Base-by-base conservation (phyloP, 2,329 filamentous ascomycete genomes). In the Graphilbum sp. region DNA sequence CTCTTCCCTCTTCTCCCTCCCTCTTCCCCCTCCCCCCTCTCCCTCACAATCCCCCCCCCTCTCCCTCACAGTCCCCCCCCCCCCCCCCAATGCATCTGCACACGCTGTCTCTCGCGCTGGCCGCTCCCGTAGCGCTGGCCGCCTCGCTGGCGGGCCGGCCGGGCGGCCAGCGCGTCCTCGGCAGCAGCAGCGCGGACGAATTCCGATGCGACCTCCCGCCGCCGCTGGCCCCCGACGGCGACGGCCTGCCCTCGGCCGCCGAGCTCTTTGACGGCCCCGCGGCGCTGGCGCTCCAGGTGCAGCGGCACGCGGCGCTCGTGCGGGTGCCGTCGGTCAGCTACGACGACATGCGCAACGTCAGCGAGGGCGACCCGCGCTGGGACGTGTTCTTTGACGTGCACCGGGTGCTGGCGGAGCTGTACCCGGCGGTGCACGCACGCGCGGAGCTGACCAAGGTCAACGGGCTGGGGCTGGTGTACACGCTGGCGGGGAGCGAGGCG, bases 401-500 rank as follows among this genome's bases (percentile, higher is more conserved):
- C 6, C 48, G 50, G 8, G 65, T 66, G 25, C 53, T 77, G 24
- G 47, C 61, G 39, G 46, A 56, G 40, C 60, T 64, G 0, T 77
- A 71, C 43, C 72, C 72, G 0, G 49, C 60, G 3, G 55, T 69
- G 48, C 41, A 43, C 29, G 36, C 34, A 9, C 40, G 37, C 13
- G 36, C 72, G 37, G 49, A 56, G 7, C 52, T 73, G 0, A 65
- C 74, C 39, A 67, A 65, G 41, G 54, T 75, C 46, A 77, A 78
- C 50, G 68, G 61, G 2, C 66, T 75, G 48, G 72, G 67, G 3
- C 55, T 76, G 32, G 49, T 77, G 23, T 75, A 66, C 49, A 73
- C 69, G 2, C 70, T 71, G 64, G 43, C 63, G 30, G 74, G 73
- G 4, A 60, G 56, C 7, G 57, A 74, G 27, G 42, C 52, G 3